Evolutionary conservation across 176 grass and related monocot species (phyloP).

Genomic region (Canna indica): DNA sequence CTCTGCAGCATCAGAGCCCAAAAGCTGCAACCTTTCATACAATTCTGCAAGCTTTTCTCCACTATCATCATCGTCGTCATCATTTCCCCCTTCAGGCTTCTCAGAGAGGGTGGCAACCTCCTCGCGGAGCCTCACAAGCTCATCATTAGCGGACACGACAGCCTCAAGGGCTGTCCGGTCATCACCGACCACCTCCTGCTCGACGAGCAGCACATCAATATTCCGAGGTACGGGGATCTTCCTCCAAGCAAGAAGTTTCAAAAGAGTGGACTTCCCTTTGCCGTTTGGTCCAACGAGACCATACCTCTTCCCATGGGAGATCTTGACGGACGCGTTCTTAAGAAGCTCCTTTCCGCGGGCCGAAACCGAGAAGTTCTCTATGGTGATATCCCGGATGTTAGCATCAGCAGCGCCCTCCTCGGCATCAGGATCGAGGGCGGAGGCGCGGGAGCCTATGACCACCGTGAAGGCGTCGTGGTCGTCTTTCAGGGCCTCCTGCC

Average conservation of each 20-base stretch:
- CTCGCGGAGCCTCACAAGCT: slow-evolving; percentile 62
- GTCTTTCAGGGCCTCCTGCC: slow-evolving; percentile 63
- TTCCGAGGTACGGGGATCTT: slow-evolving; percentile 75
- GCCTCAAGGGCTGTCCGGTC: slow-evolving; percentile 56
- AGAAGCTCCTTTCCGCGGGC: slow-evolving; percentile 86
- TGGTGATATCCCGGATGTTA: slow-evolving; percentile 65
- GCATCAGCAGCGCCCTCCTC: slow-evolving; percentile 33
- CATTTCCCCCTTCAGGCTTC: slow-evolving; percentile 33
- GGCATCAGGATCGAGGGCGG: slow-evolving; percentile 21
- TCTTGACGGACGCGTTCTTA: slow-evolving; percentile 68
- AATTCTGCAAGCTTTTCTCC: slow-evolving; percentile 53
- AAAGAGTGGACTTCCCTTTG: slow-evolving; percentile 82
- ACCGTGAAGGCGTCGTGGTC: slow-evolving; percentile 92
- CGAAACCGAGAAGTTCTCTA: slow-evolving; percentile 80
- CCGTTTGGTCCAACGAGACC: slow-evolving; percentile 90
- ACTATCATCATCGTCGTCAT: slow-evolving; percentile 44
- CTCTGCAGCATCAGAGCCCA: slow-evolving; percentile 59
- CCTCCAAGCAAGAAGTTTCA: slow-evolving; percentile 82
- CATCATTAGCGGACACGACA: slow-evolving; percentile 72
- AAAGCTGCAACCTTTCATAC: slow-evolving; percentile 74
- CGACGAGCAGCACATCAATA: slow-evolving; percentile 83
- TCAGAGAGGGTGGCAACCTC: slow-evolving; percentile 39
- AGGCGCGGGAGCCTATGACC: slow-evolving; percentile 52
- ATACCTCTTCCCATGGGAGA: slow-evolving; percentile 75
- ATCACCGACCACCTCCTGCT: slow-evolving; percentile 86